These are phyloP conservation scores for Zygotorulaspora florentina DNA, from an alignment of 805 yeast species.

Conservation along the genomic window DNA sequence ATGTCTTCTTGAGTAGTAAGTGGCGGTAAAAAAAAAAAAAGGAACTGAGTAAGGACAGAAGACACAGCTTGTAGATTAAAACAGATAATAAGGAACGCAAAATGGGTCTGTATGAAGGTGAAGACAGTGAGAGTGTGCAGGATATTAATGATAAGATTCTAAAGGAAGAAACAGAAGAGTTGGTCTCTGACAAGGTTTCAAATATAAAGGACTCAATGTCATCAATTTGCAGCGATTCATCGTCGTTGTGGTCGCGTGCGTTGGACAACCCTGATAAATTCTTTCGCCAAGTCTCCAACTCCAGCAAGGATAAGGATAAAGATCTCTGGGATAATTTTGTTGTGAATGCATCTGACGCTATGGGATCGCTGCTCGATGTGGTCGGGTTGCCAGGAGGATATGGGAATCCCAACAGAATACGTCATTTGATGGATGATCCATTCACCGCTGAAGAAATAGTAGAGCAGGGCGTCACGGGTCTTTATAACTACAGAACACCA, in stretches of 20 bases:
- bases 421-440: slow-evolving; percentile 17
- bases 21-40: neutral
- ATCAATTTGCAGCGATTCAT: slow-evolving; percentile 15
- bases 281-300: slow-evolving; percentile 8
- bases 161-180: slow-evolving; percentile 8
- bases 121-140: slow-evolving; percentile 14
- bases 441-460: slow-evolving; percentile 15
- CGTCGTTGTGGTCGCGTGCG: slow-evolving; percentile 19
- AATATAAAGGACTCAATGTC: slow-evolving; percentile 18
- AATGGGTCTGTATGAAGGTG: slow-evolving; percentile 21
- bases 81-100: neutral
- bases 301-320: slow-evolving; percentile 9
- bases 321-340: slow-evolving; percentile 18
- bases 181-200: slow-evolving; percentile 11
- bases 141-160: slow-evolving; percentile 15
- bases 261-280: slow-evolving; percentile 15
- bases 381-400: slow-evolving; percentile 25
- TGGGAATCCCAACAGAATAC: slow-evolving; percentile 17
- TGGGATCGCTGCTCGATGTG: slow-evolving; percentile 27
- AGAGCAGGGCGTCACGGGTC: slow-evolving; percentile 36
- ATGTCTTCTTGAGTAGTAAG: neutral
- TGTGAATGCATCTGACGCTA: slow-evolving; percentile 17
- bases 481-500: slow-evolving; percentile 56
- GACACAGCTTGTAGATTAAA: neutral
- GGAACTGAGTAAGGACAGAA: neutral